These are phyloP conservation scores for Raphanus sativus DNA, from an alignment of 345 rosid species.

Conservation along the genomic window DNA sequence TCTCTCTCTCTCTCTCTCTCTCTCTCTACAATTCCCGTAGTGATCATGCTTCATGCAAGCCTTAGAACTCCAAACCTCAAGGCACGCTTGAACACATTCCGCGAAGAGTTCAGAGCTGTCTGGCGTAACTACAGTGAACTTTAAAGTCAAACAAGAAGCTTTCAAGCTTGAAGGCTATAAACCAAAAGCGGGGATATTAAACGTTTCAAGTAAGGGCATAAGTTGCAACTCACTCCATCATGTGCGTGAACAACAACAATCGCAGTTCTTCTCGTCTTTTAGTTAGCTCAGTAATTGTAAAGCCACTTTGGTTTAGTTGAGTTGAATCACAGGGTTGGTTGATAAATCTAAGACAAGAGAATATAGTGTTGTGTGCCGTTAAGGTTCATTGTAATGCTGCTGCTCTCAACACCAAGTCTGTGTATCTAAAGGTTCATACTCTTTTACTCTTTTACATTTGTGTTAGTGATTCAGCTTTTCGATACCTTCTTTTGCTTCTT, in stretches of 20 bases:
- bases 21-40: background rate
- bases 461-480: constrained; percentile 11
- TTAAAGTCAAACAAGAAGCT: constrained; percentile 3
- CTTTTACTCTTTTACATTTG: constrained; percentile 13
- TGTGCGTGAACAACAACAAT: constrained; percentile 29
- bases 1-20: background rate
- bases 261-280: constrained; percentile 6
- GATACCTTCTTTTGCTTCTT: background rate
- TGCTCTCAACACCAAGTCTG: background rate
- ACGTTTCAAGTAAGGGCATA: constrained; percentile 16
- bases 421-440: constrained; percentile 12
- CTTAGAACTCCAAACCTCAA: constrained; percentile 43
- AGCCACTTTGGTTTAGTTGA: constrained; percentile 17
- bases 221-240: constrained; percentile 1
- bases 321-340: constrained; percentile 17
- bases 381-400: constrained; percentile 14
- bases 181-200: background rate
- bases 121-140: constrained; percentile 43
- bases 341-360: background rate
- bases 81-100: constrained; percentile 44
- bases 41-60: constrained; percentile 39
- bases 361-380: background rate
- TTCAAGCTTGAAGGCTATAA: constrained; percentile 15
- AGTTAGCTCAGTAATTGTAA: constrained; percentile 20
- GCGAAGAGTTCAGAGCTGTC: constrained; percentile 44